Evolutionary conservation across 2,329 filamentous ascomycete species (phyloP), one percentile per base, ranked within the genome.

Genomic region (Diplodia scrobiculata): DNA sequence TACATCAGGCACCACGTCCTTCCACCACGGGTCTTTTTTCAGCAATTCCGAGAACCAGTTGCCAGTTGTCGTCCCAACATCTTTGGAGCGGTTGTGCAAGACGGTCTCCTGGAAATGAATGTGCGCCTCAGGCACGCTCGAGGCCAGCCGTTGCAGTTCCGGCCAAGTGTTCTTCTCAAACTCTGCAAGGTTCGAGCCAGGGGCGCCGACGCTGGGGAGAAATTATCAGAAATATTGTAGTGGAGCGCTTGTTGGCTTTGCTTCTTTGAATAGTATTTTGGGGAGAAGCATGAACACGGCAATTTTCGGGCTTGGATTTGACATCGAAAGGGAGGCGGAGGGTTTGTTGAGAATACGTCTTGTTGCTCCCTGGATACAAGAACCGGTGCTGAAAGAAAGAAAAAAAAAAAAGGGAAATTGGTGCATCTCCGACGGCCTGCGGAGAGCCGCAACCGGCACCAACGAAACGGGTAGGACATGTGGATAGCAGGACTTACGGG

Each of bases 61-160:
- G 1, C 82, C 85, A 3, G 80, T 83, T 3, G 80, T 77, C 7
- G 81, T 81, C 10, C 78, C 78, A 41, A 83, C 79, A 74, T 93
- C 91, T 74, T 89, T 90, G 67, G 83, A 79, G 17, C 91, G 84
- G 38, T 84, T 86, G 72, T 86, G 85, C 21, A 87, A 76, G 9
- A 83, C 71, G 3, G 81, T 79, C 55, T 83, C 82, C 79, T 92
- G 91, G 69, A 92, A 90, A 74, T 95, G 91, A 58, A 96, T 86
- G 6, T 91, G 91, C 2, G 91, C 89, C 70, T 94, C 91, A 0
- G 90, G 90, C 0, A 89, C 83, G 55, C 90, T 83, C 68, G 84
- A 81, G 27, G 79, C 80, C 3, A 82, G 72, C 1, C 75, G 72
- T 55, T 75, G 75, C 14, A 82, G 70, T 67, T 82, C 80, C 29